Evolutionary conservation across 1,284 basidiomycete species (phyloP), one percentile per base, ranked within the genome.

Genomic region (Fomitopsis palustris): DNA sequence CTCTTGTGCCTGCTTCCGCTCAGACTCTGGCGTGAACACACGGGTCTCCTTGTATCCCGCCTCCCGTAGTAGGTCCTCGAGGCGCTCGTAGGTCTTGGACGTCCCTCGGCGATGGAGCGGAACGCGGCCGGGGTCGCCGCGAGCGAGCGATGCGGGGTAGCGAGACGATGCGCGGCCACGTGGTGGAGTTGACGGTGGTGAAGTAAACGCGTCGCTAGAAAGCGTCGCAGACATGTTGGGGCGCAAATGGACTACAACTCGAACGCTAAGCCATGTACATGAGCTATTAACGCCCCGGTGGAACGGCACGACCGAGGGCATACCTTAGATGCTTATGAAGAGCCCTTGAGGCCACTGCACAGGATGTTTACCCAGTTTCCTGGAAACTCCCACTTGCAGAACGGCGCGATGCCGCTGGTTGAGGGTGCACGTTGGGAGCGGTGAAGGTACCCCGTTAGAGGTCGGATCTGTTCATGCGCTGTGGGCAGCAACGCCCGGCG

Each of bases 31-130:
- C 0, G 93, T 93, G 67, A 92, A 91, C 17, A 95, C 81, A 33
- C 93, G 81, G 0, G 92, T 94, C 70, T 95, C 93, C 72, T 92
- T 93, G 79, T 94, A 95, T 3, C 93, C 93, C 0, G 92, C 92
- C 70, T 93, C 89, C 56, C 84, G 80, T 23, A 95, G 78, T 17
- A 95, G 79, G 72, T 94, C 90, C 66, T 93, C 93, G 29, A 95
- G 80, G 4, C 86, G 81, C 62, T 93, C 90, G 65, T 92, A 93
- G 12, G 86, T 89, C 61, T 81, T 82, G 2, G 89, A 90, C n/a
- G 81, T 90, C 2, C 89, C 90, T 57, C 88, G 78, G 29, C 86
- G 80, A 67, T 91, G 90, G 10, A 91, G 75, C 0, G 88, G 89
- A 7, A 90, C 84, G 42, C 85, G 83, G 9, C 81, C 67, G 4